phyloP scores from a whole-genome alignment of 208 protist species.

The Vickermania spadyakhi region DNA sequence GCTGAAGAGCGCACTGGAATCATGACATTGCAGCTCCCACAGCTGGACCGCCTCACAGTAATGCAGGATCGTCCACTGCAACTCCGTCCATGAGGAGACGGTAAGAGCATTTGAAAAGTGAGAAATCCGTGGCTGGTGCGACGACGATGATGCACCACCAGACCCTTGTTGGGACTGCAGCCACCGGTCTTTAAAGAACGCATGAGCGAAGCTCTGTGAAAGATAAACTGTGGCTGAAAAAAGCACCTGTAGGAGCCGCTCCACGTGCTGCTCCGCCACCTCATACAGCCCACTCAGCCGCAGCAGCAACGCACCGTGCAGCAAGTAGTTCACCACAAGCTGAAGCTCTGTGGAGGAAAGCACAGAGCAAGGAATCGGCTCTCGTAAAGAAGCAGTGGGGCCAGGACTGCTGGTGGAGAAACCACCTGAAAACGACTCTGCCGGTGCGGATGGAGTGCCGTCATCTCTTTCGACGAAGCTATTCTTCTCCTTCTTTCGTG shows the following conservation, averaged over 20 bases:
- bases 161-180: too few relatives aligned
- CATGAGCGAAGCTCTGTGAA: constrained; percentile 33
- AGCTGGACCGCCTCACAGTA: constrained; percentile 34
- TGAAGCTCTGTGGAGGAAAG: constrained; percentile 7
- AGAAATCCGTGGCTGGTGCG: too few relatives aligned
- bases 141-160: too few relatives aligned
- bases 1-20: constrained; percentile 17
- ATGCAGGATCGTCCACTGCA: constrained; percentile 62
- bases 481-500: too few relatives aligned
- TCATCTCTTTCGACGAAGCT: too few relatives aligned
- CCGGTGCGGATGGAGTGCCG: too few relatives aligned
- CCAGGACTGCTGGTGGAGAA: background rate
- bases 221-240: constrained; percentile 62
- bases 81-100: constrained; percentile 14
- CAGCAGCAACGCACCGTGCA: constrained; percentile 46
- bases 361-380: too few relatives aligned
- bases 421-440: too few relatives aligned
- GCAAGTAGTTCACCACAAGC: constrained; percentile 19
- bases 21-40: constrained; percentile 59
- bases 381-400: too few relatives aligned
- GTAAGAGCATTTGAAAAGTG: too few relatives aligned
- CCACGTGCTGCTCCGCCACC: constrained; percentile 52
- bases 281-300: constrained; percentile 54
- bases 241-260: constrained; percentile 34
- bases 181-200: too few relatives aligned